Evolutionary conservation across 768 basidiomycete genomes (phyloP).

Genomic region (Mycena alexandri): DNA sequence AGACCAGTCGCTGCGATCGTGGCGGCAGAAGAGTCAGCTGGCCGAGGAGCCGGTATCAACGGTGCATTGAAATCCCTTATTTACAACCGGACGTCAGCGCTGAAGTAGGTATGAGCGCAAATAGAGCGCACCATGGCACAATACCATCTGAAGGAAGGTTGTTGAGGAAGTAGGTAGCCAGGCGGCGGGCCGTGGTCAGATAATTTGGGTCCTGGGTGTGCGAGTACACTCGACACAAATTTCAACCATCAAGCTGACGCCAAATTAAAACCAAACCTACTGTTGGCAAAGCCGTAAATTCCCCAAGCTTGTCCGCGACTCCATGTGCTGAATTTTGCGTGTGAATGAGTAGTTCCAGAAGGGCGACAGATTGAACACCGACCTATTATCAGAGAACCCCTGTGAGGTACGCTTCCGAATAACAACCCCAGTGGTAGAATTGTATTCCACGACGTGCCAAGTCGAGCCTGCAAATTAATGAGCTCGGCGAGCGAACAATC

Average conservation of each 20-base stretch:
- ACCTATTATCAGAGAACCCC: conserved; percentile 68
- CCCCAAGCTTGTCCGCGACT: conserved; percentile 75
- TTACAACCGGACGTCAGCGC: background rate
- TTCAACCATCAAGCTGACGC: background rate
- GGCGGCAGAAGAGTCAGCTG: conserved; percentile 80
- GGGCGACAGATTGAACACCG: background rate
- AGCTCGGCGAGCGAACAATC: background rate
- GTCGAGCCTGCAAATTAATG: conserved; percentile 53
- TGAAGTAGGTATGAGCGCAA: conserved; percentile 12
- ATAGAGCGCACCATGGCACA: conserved; percentile 68
- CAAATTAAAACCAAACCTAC: conserved; percentile 52
- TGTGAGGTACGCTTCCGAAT: conserved; percentile 69
- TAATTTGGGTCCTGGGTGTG: conserved; percentile 64
- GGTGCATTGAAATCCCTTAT: conserved; percentile 83
- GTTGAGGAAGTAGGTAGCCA: conserved; percentile 72
- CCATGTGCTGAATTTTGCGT: conserved; percentile 67
- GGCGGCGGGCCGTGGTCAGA: conserved; percentile 68
- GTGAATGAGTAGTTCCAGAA: background rate
- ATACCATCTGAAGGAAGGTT: conserved; percentile 71
- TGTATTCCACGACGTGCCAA: conserved; percentile 77
- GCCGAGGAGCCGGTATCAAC: conserved; percentile 60
- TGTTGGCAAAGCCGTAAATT: conserved; percentile 77
- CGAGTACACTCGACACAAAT: conserved; percentile 63
- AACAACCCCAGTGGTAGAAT: conserved; percentile 72
- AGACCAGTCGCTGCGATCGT: conserved; percentile 72